Evolutionary conservation across 352 stramenopile species (phyloP).

Genomic region (Pythium sp.): DNA sequence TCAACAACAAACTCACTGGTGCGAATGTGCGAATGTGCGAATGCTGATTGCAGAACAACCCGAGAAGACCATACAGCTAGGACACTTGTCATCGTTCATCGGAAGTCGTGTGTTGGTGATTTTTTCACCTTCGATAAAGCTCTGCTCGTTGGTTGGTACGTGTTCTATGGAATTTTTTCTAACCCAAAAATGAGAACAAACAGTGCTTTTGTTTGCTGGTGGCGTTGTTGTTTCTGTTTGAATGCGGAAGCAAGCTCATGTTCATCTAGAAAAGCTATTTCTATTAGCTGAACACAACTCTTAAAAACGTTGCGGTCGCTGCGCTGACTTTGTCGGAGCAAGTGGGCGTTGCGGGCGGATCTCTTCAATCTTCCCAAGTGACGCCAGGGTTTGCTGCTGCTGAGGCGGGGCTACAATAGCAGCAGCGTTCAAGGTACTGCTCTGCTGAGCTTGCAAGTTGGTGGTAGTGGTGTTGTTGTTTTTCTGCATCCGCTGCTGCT

Average conservation of each 20-base stretch:
- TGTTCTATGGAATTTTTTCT: neutral
- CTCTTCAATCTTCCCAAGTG: slow-evolving; percentile 14
- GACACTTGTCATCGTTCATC: too few relatives aligned
- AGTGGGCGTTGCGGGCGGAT: slow-evolving; percentile 11
- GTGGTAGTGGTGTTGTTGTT: neutral
- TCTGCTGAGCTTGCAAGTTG: neutral
- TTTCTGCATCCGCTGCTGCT: slow-evolving; percentile 25
- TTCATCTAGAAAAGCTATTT: too few relatives aligned
- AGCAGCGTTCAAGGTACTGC: neutral
- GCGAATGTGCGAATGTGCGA: neutral
- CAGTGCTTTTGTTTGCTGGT: neutral
- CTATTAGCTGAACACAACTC: neutral
- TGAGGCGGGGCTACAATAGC: neutral
- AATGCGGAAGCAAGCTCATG: neutral
- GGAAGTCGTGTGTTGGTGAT: neutral
- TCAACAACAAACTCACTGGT: neutral
- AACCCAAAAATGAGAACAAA: neutral
- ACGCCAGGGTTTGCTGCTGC: neutral
- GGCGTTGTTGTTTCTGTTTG: neutral
- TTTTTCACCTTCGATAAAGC: neutral
- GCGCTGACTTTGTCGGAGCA: neutral
- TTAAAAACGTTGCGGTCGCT: slow-evolving; percentile 2
- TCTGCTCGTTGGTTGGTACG: neutral
- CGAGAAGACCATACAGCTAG: slow-evolving; percentile 21
- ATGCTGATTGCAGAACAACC: slow-evolving; percentile 17